Base-by-base conservation (phyloP, 2,329 filamentous ascomycete genomes). In the Colletotrichum musicola region DNA sequence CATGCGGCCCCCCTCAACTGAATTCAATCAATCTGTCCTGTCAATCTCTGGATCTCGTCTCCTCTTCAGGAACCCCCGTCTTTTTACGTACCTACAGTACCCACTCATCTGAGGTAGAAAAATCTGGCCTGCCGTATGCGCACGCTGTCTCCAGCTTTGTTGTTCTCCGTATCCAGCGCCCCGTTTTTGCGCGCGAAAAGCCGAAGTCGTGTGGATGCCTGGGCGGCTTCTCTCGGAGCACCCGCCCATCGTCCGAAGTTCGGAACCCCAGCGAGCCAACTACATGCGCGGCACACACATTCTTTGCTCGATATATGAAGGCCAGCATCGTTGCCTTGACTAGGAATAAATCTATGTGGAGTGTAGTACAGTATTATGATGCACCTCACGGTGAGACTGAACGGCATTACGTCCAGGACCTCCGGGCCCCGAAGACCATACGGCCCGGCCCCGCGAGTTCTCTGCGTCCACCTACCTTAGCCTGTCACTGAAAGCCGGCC, bases 141-240 rank as follows among this genome's bases (percentile, higher is more conserved):
- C 64, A 66, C 60, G 46, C 64, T 57, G 20, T 64, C 54, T 25
- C 60, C 62, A 68, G 35, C 54, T 58, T 58, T 65, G 35, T 35
- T 65, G 35, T 44, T 30, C 57, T 53, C 62, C 62, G 55, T 68
- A 56, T 65, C 49, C 40, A 60, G 22, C n/a, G 55, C 62, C 62
- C 65, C 65, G 50, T 68, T 68, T 57, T 65, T 40, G 62, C 56
- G 62, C 65, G 65, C 54, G 62, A 65, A 60, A 65, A 68, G 62
- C 65, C 65, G 65, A 68, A 40, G 57, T 18, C 12, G 49, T 30
- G 62, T 68, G 61, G 64, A 55, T 59, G 25, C 44, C 55, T 60
- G 38, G 55, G 62, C 65, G 65, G 65, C 62, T 68, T 65, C 55
- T 61, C 49, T 68, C 61, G 65, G 65, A 68, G 50, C 57, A 65